Percentiles rank a stretch among this genome's conserved stretches.
These are phyloP conservation scores for Didymella sp. DNA, from an alignment of 2,329 filamentous ascomycete genomes.

Conservation along the genomic window DNA sequence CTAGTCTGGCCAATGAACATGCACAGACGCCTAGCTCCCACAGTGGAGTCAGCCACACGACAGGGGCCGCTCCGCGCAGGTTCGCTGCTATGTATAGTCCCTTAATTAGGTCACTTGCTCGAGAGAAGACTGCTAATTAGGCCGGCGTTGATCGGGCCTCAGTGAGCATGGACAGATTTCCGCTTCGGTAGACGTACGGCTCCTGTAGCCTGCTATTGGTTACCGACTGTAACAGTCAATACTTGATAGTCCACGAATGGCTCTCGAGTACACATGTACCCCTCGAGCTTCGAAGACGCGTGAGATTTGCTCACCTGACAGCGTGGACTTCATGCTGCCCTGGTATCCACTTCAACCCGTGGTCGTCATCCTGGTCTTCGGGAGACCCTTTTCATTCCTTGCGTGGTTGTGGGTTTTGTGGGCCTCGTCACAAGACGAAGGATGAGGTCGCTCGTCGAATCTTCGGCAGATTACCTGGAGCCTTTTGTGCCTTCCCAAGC, in stretches of 20 bases:
- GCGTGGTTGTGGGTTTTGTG: conserved; percentile 21
- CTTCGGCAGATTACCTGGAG: conserved; percentile 3
- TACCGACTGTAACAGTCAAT: conserved; percentile 46
- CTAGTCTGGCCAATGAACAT: conserved; percentile 42
- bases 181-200: conserved; percentile 25
- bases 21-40: conserved; percentile 31
- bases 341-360: conserved; percentile 14
- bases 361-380: conserved; percentile 27
- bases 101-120: conserved; percentile 39
- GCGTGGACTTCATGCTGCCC: conserved; percentile 29
- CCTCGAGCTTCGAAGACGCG: conserved; percentile 27
- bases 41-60: conserved; percentile 26
- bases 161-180: conserved; percentile 29
- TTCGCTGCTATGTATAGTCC: conserved; percentile 40
- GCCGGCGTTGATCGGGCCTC: conserved; percentile 11
- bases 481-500: background rate
- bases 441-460: conserved; percentile 10
- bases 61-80: conserved; percentile 32
- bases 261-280: conserved; percentile 41
- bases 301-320: conserved; percentile 45
- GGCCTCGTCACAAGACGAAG: conserved; percentile 6
- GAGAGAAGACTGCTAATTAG: conserved; percentile 46
- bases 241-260: conserved; percentile 47
- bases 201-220: conserved; percentile 35
- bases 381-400: conserved; percentile 21